Evolutionary conservation across 495 filamentous ascomycete species (phyloP), one percentile per base, ranked within the genome.

Genomic region (Penicillium paradoxum): DNA sequence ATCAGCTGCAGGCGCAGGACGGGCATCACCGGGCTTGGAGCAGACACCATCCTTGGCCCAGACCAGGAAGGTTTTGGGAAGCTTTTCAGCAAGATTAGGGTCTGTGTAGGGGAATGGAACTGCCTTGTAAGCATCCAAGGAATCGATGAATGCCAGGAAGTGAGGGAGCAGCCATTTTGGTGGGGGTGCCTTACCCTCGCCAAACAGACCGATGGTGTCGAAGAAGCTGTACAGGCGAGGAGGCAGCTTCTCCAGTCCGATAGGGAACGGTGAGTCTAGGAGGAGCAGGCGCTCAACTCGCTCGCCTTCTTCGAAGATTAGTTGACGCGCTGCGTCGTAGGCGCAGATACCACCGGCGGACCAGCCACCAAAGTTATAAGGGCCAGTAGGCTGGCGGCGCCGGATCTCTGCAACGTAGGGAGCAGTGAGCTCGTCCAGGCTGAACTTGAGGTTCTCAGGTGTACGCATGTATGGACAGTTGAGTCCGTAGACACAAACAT

Each of bases 331-430:
- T 19, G 88, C 86, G 62, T 95, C 90, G 63, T 89, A 96, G 21
- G 90, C 90, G 56, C 91, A 85, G 30, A 93, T 88, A 37, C 91
- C 91, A 45, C 91, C 91, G 8, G 90, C 90, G 18, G 85, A 90
- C 91, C 91, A 96, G 14, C 79, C 85, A 45, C 83, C 83, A 34
- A 86, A 68, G 60, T 79, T 73, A 66, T 86, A 86, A 4, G 83
- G 83, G 1, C 90, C 90, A 39, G 83, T 78, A 0, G 91, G 82
- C 71, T 90, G 77, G 29, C 88, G 83, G 53, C 88, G 82, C 9
- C 82, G 84, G 52, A 88, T 86, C 58, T 86, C 77, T 21, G 79
- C 77, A 11, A 85, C 70, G 55, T 83, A 85, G n/a, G 78, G 71
- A 15, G 74, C 71, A 18, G 81, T 80, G 27, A 82, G 67, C 62